Evolutionary conservation across 2,329 filamentous ascomycete species (phyloP), one percentile per base, ranked within the genome.

Genomic region (Harringtonia aguacate): DNA sequence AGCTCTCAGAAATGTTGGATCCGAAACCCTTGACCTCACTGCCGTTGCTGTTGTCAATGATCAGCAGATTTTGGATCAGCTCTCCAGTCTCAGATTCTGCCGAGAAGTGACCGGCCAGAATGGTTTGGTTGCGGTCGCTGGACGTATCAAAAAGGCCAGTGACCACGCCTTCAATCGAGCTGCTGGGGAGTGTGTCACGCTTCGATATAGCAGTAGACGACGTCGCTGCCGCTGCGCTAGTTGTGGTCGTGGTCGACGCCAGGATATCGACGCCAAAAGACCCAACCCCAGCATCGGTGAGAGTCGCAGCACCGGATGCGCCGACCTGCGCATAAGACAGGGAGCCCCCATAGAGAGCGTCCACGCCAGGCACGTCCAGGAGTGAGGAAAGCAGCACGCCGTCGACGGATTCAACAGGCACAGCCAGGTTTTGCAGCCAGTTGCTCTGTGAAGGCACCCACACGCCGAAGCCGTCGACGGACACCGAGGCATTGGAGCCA

Each of bases 361-460:
- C 73, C 39, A 70, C 71, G 39, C 71, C 72, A 2, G 80, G 71
- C 18, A 87, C 67, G 43, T 81, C 70, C n/a, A 85, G 72, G 33
- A 81, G 70, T 8, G 72, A 70, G 1, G 86, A 75, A 17, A 81
- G 84, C 37, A 98, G 70, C 45, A 79, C 67, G 31, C 92, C 94
- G 46, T 73, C 72, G 53, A 94, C 75, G 8, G 75, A 70, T 44
- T 85, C 79, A 28, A 79, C 72, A 8, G 75, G 65, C 8, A 77
- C 67, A 30, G 79, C 62, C 17, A 95, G 65, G 52, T 94, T 92
- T 57, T 87, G 79, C 15, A 98, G 70, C 92, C 92, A 98, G 58
- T 92, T 92, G 46, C 72, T 73, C 49, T 75, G 71, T 4, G 88
- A 94, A 4, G 86, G 86, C 8, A 97, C 82, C 92, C 92, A 98